phyloP scores from a whole-genome alignment of 345 rosid genomes.

The Chamaenerion angustifolium region DNA sequence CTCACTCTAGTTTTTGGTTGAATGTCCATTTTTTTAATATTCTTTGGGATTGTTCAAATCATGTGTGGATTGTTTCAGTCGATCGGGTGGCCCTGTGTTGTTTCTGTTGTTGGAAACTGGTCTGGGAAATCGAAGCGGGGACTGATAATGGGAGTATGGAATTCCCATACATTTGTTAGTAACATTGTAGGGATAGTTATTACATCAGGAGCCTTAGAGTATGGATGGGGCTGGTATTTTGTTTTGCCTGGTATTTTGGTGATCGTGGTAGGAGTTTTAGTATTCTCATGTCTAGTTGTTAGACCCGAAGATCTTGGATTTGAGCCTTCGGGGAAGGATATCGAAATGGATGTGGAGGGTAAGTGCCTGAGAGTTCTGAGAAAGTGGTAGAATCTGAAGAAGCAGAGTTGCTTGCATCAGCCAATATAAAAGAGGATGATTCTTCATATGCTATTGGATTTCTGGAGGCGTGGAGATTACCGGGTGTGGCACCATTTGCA shows the following conservation, averaged over 20 bases:
- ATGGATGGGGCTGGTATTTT: slow-evolving; percentile 99
- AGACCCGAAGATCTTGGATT: slow-evolving; percentile 66
- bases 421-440: slow-evolving; percentile 11
- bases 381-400: slow-evolving; percentile 40
- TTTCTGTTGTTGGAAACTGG: slow-evolving; percentile 85
- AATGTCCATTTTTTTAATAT: slow-evolving; percentile 41
- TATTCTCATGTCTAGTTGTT: slow-evolving; percentile 54
- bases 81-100: slow-evolving; percentile 98
- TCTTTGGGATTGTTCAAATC: slow-evolving; percentile 52
- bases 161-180: slow-evolving; percentile 74
- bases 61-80: slow-evolving; percentile 84
- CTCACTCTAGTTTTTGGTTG: slow-evolving; percentile 57
- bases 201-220: slow-evolving; percentile 63
- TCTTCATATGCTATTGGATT: slow-evolving; percentile 58
- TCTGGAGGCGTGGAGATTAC: slow-evolving; percentile 82
- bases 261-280: slow-evolving; percentile 43
- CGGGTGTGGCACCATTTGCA: slow-evolving; percentile 72
- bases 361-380: slow-evolving; percentile 17
- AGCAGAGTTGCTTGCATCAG: slow-evolving; percentile 27
- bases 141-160: slow-evolving; percentile 88
- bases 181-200: slow-evolving; percentile 69
- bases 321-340: slow-evolving; percentile 26
- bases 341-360: slow-evolving; percentile 36
- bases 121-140: slow-evolving; percentile 86
- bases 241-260: slow-evolving; percentile 60